Percentiles rank a stretch among this genome's conserved stretches.
These are phyloP conservation scores for Sindora glabra DNA, from an alignment of 306 rosid species.

Conservation along the genomic window DNA sequence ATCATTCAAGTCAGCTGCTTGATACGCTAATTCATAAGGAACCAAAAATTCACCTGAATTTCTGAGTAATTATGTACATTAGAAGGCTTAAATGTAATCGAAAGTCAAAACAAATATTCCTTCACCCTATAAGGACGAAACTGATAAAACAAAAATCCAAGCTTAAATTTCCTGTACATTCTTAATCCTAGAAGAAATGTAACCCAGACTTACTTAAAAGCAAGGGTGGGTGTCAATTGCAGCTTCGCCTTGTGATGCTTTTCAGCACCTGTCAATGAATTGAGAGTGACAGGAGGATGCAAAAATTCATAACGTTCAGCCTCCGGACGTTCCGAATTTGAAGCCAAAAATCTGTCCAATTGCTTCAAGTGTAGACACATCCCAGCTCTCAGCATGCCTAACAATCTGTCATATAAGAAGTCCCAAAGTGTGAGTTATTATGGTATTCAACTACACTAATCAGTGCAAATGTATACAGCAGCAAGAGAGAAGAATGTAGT, in stretches of 20 bases:
- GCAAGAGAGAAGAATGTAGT: background rate
- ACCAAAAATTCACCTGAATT: background rate
- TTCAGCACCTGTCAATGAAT: background rate
- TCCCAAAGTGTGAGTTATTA: conserved; percentile 2
- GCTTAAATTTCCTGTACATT: no score
- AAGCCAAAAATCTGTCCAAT: conserved; percentile 70
- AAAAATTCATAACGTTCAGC: conserved; percentile 10
- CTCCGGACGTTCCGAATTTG: conserved; percentile 15
- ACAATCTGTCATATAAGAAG: conserved; percentile 46
- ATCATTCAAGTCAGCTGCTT: background rate
- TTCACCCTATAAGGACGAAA: no score
- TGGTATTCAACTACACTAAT: background rate
- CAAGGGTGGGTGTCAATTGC: no score
- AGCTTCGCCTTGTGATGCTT: no score
- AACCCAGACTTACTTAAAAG: no score
- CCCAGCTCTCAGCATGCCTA: conserved; percentile 86
- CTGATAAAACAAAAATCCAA: no score
- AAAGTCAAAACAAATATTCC: no score
- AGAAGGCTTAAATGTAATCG: no score
- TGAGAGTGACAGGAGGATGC: background rate
- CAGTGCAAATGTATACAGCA: background rate
- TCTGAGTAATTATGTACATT: no score
- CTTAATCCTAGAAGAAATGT: no score
- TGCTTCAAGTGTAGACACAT: conserved; percentile 79
- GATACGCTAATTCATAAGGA: background rate